Evolutionary conservation across 2,329 filamentous ascomycete species (phyloP).

Genomic region (Colletotrichum liriopes): DNA sequence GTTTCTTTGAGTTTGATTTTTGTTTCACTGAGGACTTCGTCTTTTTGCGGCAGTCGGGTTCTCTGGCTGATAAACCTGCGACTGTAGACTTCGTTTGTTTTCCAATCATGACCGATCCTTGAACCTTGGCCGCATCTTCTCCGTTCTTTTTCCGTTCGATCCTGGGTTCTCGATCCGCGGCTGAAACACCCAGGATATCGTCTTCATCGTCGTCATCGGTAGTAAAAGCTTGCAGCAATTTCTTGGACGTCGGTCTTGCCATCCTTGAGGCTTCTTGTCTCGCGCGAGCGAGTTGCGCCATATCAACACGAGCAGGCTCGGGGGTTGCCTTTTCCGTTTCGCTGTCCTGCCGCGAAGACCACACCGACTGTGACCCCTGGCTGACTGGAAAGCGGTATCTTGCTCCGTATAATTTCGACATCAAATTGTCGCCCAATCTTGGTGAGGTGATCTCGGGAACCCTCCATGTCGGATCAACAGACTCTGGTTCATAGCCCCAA

Average conservation of each 20-base stretch:
- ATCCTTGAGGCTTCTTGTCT: constrained; percentile 22
- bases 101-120: not conserved
- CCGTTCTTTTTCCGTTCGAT: not conserved
- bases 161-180: not conserved
- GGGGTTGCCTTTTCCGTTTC: constrained; percentile 16
- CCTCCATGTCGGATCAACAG: constrained; percentile 57
- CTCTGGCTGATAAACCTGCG: not conserved
- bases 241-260: constrained; percentile 33
- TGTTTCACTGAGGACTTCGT: not conserved
- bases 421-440: constrained; percentile 41
- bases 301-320: constrained; percentile 14
- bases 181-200: constrained; percentile 48
- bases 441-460: constrained; percentile 53
- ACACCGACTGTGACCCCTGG: constrained; percentile 37
- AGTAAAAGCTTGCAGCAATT: constrained; percentile 25
- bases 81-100: not conserved
- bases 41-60: not conserved
- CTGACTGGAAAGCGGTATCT: constrained; percentile 37
- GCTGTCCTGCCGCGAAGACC: constrained; percentile 38
- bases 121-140: not conserved
- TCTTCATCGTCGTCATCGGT: constrained; percentile 49
- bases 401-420: constrained; percentile 25
- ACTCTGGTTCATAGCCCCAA: constrained; percentile 41
- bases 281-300: constrained; percentile 29
- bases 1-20: not conserved